Base-by-base conservation (phyloP, 345 rosid species). In the Erodium maritimum region DNA sequence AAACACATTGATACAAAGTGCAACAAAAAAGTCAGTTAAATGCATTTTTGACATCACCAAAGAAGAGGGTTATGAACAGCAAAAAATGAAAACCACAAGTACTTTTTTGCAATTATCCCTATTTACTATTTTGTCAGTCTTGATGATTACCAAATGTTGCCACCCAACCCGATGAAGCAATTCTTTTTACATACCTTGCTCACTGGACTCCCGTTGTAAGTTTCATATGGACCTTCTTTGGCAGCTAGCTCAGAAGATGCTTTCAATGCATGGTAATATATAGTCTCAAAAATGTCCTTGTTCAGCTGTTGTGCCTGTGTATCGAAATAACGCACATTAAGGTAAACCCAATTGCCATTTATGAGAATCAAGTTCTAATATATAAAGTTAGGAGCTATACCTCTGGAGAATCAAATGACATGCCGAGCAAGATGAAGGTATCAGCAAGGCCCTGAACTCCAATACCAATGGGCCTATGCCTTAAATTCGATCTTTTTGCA, bases 391-490 rank as follows among this genome's bases (percentile, higher is more conserved):
- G 14, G 14, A 65, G 71, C 59, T 37, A 61, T 71, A 88, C 97
- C 91, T 88, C 95, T 1, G 65, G 78, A 0, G 98, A 88, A 71
- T 88, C 98, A 76, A 86, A 88, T 25, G 95, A 73, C 96, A 86
- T 82, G 57, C 96, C 96, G 24, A 91, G 91, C 53, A 88, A 81
- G 61, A 91, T 88, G 69, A 88, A 88, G 2, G 95, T 73, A 65
- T 91, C 95, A 19, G 98, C 98, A 63, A 91, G 96, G 62, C 98
- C 96, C 73, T 91, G 95, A 22, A 91, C 89, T 45, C 96, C 98
- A 66, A 91, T 88, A 48, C 98, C 96, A 60, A 91, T 80, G 6
- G 98, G 98, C 48, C 96, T 91, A 22, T 91, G 98, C 53, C 83
- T 74, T 52, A 80, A 50, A 70, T 88, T 91, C 56, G 98, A 91